Percentiles rank a stretch among this genome's conserved stretches.
These are phyloP conservation scores for Cadophora sp. DNA, from an alignment of 2,329 filamentous ascomycete genomes.

Conservation along the genomic window DNA sequence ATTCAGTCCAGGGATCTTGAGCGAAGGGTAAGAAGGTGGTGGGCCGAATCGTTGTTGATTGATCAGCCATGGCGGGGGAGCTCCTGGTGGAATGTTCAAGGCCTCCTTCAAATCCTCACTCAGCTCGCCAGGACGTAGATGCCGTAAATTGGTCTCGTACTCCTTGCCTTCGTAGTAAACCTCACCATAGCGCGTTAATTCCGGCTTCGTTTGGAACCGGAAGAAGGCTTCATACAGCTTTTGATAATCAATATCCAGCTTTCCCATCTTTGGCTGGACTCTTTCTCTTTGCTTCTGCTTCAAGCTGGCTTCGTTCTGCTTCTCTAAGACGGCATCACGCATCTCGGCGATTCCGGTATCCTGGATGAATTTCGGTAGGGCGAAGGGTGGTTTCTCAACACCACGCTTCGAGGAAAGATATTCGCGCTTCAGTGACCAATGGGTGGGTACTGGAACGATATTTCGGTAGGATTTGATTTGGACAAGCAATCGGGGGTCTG, in stretches of 20 bases:
- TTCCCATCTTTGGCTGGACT: conserved; percentile 94
- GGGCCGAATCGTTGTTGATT: conserved; percentile 95
- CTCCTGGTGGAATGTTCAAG: conserved; percentile 89
- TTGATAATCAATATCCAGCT: conserved; percentile 97
- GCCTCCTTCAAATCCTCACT: conserved; percentile 91
- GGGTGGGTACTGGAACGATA: conserved; percentile 89
- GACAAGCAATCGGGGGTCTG: conserved; percentile 86
- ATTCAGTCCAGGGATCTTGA: conserved; percentile 94
- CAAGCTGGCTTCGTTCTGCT: conserved; percentile 88
- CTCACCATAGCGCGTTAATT: conserved; percentile 92
- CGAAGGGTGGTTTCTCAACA: conserved; percentile 93
- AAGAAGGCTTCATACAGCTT: conserved; percentile 99
- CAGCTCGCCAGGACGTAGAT: conserved; percentile 88
- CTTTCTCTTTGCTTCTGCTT: conserved; percentile 97
- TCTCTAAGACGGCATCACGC: conserved; percentile 94
- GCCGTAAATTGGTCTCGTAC: conserved; percentile 91
- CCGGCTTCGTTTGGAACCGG: conserved; percentile 94
- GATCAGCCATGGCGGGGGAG: conserved; percentile 95
- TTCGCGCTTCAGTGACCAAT: conserved; percentile 96
- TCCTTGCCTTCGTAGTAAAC: conserved; percentile 99
- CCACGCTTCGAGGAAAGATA: conserved; percentile 97
- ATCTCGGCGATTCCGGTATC: conserved; percentile 98
- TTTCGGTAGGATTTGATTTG: conserved; percentile 96
- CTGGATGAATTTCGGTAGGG: conserved; percentile 93
- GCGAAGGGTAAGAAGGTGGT: conserved; percentile 91